Percentiles rank a stretch among this genome's conserved stretches.
phyloP scores from a whole-genome alignment of 73 alveolate genomes.

The Diophrys sp. region DNA sequence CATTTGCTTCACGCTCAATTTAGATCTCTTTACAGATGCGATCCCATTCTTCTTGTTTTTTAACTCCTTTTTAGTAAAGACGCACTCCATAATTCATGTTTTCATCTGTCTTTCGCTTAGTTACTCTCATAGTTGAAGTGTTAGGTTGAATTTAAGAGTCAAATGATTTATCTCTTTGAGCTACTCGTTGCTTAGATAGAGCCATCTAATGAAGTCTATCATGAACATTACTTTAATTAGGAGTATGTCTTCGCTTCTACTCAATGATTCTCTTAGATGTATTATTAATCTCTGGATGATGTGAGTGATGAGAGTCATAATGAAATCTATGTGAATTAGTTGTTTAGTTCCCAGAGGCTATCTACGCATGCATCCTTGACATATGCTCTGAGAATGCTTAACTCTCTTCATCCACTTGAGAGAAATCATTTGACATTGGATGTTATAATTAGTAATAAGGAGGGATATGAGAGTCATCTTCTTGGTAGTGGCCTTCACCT shows the following conservation, averaged over 20 bases:
- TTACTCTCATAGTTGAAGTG: not conserved
- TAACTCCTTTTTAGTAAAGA: slow-evolving; percentile 52
- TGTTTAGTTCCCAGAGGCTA: not conserved
- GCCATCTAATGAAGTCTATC: not conserved
- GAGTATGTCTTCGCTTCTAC: not conserved
- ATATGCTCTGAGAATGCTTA: not conserved
- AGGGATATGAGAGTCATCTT: not conserved
- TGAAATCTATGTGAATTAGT: not conserved
- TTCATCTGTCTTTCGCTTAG: too few relatives aligned
- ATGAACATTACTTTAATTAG: not conserved
- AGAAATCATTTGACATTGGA: too few relatives aligned
- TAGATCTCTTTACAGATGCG: slow-evolving; percentile 34
- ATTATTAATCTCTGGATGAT: slow-evolving; percentile 12
- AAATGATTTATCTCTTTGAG: not conserved
- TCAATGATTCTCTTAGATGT: slow-evolving; percentile 8
- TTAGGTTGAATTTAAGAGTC: too few relatives aligned
- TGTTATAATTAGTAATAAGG: not conserved
- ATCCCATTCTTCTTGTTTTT: slow-evolving; percentile 50
- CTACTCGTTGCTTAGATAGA: not conserved
- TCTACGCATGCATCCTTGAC: not conserved
- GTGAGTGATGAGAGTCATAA: slow-evolving; percentile 10
- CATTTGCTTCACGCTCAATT: slow-evolving; percentile 25
- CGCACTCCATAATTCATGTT: slow-evolving; percentile 30
- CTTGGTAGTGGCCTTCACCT: not conserved
- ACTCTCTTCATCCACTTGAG: not conserved